Percentiles rank a stretch among this genome's conserved stretches.
phyloP scores from a whole-genome alignment of 441 rosid genomes.

The Bocquillonia castaneifolia region DNA sequence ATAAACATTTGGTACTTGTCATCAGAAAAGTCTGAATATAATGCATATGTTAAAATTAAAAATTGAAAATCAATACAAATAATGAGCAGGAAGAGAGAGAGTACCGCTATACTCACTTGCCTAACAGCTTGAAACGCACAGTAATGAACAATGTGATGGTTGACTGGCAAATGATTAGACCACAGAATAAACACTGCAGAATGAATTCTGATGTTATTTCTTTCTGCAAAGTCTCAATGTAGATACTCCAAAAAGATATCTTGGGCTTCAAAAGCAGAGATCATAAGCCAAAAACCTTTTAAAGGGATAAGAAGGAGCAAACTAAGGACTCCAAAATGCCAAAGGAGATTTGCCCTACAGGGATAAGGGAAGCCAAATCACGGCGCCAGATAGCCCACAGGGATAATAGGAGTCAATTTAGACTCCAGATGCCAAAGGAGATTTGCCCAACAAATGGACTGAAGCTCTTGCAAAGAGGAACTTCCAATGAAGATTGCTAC shows the following conservation, averaged over 20 bases:
- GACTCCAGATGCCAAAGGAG: constrained; percentile 68
- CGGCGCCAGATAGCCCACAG: constrained; percentile 46
- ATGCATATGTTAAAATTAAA: neutral
- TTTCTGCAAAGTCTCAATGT: neutral
- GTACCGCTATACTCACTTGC: constrained; percentile 24
- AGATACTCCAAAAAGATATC: constrained; percentile 5
- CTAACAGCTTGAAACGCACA: neutral
- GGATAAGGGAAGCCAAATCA: constrained; percentile 36
- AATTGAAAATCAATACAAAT: neutral
- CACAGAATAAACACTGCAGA: neutral
- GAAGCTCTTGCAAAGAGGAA: constrained; percentile 31
- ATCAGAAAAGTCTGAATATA: neutral
- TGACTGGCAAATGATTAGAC: constrained; percentile 6
- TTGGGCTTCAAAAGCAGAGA: constrained; percentile 2
- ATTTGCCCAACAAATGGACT: constrained; percentile 61
- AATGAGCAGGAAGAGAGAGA: constrained; percentile 11
- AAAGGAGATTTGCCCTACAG: constrained; percentile 77
- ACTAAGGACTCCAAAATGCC: constrained; percentile 33
- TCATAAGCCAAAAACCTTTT: constrained; percentile 21
- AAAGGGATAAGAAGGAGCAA: constrained; percentile 26
- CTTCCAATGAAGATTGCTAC: constrained; percentile 31
- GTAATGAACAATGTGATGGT: neutral
- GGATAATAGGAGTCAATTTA: constrained; percentile 26
- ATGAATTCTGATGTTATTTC: neutral
- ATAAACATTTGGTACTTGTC: neutral